Percentiles rank a stretch among this genome's conserved stretches.
Evolutionary conservation across 139 green algal genomes (phyloP).

Genomic region (Coelastrella sp.): DNA sequence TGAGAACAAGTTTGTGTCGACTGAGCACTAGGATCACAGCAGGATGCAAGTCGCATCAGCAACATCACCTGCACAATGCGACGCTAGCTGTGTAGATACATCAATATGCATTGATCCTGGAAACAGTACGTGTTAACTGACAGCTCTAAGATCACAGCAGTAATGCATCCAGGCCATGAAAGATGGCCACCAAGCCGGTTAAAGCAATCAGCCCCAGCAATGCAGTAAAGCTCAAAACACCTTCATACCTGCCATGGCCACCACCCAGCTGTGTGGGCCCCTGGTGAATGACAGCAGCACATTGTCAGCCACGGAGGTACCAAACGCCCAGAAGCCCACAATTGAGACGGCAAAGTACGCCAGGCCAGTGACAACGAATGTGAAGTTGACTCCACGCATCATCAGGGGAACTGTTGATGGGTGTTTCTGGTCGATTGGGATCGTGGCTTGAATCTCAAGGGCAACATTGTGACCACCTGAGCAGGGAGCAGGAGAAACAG

Average conservation of each 20-base stretch:
- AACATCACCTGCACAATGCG: too few relatives aligned
- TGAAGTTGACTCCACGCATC: constrained; percentile 57
- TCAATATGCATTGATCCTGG: too few relatives aligned
- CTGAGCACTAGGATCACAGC: too few relatives aligned
- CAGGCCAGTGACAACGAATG: constrained; percentile 50
- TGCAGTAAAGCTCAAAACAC: neutral
- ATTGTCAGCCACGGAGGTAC: constrained; percentile 43
- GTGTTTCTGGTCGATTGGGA: constrained; percentile 26
- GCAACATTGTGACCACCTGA: constrained; percentile 63
- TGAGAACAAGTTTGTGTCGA: too few relatives aligned
- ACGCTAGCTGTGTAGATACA: too few relatives aligned
- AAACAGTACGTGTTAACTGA: too few relatives aligned
- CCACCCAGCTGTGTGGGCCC: constrained; percentile 39
- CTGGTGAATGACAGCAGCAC: constrained; percentile 49
- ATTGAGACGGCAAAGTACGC: constrained; percentile 48
- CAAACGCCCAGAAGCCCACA: constrained; percentile 53
- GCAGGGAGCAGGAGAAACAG: neutral
- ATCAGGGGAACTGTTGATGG: constrained; percentile 32
- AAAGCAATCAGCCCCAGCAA: neutral
- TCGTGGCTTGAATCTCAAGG: constrained; percentile 64
- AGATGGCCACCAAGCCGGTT: neutral
- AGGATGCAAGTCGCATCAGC: too few relatives aligned
- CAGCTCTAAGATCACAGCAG: neutral
- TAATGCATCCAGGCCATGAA: neutral
- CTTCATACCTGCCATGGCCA: constrained; percentile 42